Evolutionary conservation across 768 basidiomycete genomes (phyloP), one percentile per base, ranked within the genome.

Genomic region (Tulasnella sp.): DNA sequence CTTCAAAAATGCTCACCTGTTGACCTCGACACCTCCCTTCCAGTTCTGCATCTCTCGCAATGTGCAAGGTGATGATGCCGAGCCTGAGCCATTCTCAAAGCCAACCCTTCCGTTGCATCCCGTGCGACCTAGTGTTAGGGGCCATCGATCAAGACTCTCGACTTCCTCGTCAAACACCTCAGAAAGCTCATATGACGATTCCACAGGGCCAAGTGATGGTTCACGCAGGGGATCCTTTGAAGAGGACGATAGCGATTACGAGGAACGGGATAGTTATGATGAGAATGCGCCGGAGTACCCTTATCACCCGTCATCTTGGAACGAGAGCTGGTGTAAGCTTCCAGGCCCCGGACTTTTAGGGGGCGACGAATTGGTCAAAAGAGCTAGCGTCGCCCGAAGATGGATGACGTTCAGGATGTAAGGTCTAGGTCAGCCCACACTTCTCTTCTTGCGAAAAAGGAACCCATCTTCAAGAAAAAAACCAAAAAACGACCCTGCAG

Each of bases 11-110:
- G 49, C 49, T 25, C 37, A 31, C 31, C 24, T 51, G 24, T 34
- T 51, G 37, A 51, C 37, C 4, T 51, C 49, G 40, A 51, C 49
- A 12, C 49, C 49, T 4, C 49, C 49, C 6, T 51, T 51, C 49
- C 49, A 51, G n/a, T 51, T 51, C 39, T 51, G 49, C 39, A 29
- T 43, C 7, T 51, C 41, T 40, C 37, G 13, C n/a, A 34, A 27
- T 22, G 32, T 29, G 37, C 16, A 16, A 16, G 39, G 6, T 40
- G 39, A 25, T 25, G 19, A 40, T 40, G 27, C n/a, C n/a, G n/a
- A n/a, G 39, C 39, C 12, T 35, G 39, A 51, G 25, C 49, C 37
- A 10, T 51, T 51, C 15, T 42, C 49, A 13, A 28, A 22, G 10
- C 49, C 49, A 32, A 51, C 49, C 0, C 3, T 51, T 27, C 49